Conservation (phyloP, 768 basidiomycete genomes). For the Mycena metata region DNA sequence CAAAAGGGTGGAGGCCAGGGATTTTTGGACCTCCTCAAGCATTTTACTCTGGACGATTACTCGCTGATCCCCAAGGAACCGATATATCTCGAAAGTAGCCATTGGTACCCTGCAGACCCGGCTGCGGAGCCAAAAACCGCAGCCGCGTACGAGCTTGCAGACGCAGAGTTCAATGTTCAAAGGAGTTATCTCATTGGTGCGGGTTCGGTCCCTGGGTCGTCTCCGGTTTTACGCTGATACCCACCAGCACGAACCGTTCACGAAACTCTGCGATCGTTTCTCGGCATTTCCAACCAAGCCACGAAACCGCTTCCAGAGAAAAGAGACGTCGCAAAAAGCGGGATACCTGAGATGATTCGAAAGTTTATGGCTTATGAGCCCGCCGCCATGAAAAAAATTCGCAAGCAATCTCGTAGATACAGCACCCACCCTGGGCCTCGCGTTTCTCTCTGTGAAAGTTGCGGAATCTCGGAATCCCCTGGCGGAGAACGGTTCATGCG, state of each 20-base stretch:
- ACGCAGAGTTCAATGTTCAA: constrained; percentile 8
- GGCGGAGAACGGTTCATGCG: constrained; percentile 14
- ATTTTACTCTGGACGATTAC: constrained; percentile 19
- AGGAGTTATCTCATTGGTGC: constrained; percentile 10
- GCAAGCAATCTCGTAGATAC: not conserved
- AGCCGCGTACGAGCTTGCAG: constrained; percentile 3
- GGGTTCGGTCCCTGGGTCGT: not conserved
- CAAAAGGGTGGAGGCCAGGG: constrained; percentile 4
- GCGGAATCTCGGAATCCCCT: not conserved
- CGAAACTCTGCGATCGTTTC: constrained; percentile 2
- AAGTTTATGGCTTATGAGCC: not conserved
- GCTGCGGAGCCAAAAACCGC: not conserved
- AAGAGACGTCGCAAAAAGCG: constrained; percentile 4
- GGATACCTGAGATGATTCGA: not conserved
- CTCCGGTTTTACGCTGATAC: not conserved
- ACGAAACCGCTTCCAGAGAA: no score
- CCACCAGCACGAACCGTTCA: not conserved
- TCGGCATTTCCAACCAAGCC: not conserved
- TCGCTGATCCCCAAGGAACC: constrained; percentile 1
- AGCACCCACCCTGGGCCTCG: not conserved
- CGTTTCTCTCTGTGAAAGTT: constrained; percentile 3
- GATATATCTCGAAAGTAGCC: constrained; percentile 1
- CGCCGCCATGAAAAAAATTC: not conserved
- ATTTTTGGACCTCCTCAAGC: constrained; percentile 7
- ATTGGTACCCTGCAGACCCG: constrained; percentile 12